These are phyloP conservation scores for Rhodotorula sp. DNA, from an alignment of 1,284 basidiomycete genomes.

Conservation along the genomic window DNA sequence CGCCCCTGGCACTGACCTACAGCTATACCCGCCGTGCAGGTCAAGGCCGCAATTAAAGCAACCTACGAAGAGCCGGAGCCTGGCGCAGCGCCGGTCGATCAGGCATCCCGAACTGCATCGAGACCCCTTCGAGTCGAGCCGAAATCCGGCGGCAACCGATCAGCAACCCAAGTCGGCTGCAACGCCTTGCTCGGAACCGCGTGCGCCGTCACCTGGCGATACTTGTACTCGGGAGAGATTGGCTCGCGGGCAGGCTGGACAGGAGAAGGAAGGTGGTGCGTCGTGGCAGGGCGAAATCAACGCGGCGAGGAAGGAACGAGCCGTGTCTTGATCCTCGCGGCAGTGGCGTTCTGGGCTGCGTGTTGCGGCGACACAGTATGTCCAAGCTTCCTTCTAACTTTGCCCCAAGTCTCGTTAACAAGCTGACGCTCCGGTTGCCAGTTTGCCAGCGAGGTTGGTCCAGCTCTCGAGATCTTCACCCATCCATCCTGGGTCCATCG, in stretches of 20 bases:
- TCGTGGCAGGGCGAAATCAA: slow-evolving; percentile 43
- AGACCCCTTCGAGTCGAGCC: slow-evolving; percentile 54
- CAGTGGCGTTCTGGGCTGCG: slow-evolving; percentile 67
- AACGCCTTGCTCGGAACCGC: slow-evolving; percentile 65
- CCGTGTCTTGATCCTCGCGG: slow-evolving; percentile 61
- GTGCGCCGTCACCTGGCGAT: slow-evolving; percentile 42
- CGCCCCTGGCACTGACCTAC: not conserved
- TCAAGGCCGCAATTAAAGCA: slow-evolving; percentile 60
- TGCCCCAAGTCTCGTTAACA: too few relatives aligned
- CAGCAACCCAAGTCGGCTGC: slow-evolving; percentile 71
- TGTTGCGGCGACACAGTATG: slow-evolving; percentile 79
- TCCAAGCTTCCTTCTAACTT: not conserved
- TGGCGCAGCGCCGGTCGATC: not conserved
- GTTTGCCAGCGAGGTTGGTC: slow-evolving; percentile 38
- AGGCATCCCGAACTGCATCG: not conserved
- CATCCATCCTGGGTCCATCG: not conserved
- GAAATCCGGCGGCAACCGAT: slow-evolving; percentile 59
- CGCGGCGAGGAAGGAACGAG: slow-evolving; percentile 57
- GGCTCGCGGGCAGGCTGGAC: slow-evolving; percentile 20
- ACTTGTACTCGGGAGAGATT: slow-evolving; percentile 40
- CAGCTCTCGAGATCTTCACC: not conserved
- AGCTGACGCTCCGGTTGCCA: not conserved
- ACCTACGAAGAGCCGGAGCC: slow-evolving; percentile 63
- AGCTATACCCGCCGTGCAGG: slow-evolving; percentile 39
- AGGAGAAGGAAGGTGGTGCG: slow-evolving; percentile 56